A percentile compares a stretch with the other conserved stretches of the same genome.
Evolutionary conservation across 176 grass and related monocot genomes (phyloP).

Genomic region (Dendrocalamus sinicus): DNA sequence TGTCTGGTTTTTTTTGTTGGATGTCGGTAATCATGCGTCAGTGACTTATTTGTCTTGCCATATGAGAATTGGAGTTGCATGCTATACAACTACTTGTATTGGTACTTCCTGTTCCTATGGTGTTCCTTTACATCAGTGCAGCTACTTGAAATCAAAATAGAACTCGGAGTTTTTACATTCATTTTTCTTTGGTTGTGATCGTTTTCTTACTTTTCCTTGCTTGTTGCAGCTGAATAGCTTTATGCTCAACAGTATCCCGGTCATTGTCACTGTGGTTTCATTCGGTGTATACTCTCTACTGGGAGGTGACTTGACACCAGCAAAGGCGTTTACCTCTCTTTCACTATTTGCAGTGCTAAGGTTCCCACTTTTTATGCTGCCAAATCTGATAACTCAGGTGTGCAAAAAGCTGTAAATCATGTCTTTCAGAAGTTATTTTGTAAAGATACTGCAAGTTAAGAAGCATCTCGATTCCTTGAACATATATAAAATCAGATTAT

Average conservation of each 20-base stretch:
- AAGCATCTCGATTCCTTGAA: background rate
- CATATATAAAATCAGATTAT: slow-evolving; percentile 12
- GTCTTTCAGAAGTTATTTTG: slow-evolving; percentile 29
- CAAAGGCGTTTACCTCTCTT: slow-evolving; percentile 98
- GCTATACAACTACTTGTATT: background rate
- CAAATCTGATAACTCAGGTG: slow-evolving; percentile 99
- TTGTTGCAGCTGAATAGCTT: slow-evolving; percentile 93
- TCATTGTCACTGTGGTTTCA: slow-evolving; percentile 85
- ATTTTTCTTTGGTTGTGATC: background rate
- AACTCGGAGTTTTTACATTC: slow-evolving; percentile 17
- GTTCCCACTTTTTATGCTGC: slow-evolving; percentile 95
- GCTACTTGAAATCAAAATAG: slow-evolving; percentile 16
- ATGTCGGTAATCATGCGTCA: background rate
- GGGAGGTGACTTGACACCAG: slow-evolving; percentile 92
- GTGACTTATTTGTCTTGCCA: background rate
- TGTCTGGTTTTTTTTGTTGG: background rate
- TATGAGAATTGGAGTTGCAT: slow-evolving; percentile 3
- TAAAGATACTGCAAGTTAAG: slow-evolving; percentile 18
- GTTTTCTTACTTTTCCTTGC: slow-evolving; percentile 42
- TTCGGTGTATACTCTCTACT: slow-evolving; percentile 91
- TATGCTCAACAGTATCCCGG: slow-evolving; percentile 94
- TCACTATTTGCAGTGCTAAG: slow-evolving; percentile 93
- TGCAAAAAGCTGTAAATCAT: slow-evolving; percentile 15
- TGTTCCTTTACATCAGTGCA: background rate
- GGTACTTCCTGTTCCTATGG: background rate